Evolutionary conservation across 768 basidiomycete genomes (phyloP).

Genomic region (Boletus edulis): DNA sequence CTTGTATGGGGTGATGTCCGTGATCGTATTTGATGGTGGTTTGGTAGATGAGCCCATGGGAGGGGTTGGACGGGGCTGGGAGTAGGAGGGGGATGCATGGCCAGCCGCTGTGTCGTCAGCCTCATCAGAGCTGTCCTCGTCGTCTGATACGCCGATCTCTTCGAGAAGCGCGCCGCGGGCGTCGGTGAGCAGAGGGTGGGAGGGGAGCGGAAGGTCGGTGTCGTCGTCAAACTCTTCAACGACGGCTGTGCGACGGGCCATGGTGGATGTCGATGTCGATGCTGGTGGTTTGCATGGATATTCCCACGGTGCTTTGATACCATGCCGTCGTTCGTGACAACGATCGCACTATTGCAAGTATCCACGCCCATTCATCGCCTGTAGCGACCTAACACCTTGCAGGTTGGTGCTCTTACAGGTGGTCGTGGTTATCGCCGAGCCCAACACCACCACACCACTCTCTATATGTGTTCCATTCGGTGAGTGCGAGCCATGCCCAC

Average conservation of each 20-base stretch:
- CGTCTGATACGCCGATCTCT: slow-evolving; percentile 59
- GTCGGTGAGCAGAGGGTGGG: slow-evolving; percentile 60
- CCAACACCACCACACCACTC: slow-evolving; percentile 7
- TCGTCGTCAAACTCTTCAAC: slow-evolving; percentile 92
- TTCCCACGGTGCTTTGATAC: slow-evolving; percentile 29
- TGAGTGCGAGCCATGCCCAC: slow-evolving; percentile 61
- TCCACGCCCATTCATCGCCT: background rate
- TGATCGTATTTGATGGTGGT: slow-evolving; percentile 41
- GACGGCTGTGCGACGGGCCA: slow-evolving; percentile 70
- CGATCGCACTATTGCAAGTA: slow-evolving; percentile 13
- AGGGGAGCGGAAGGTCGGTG: slow-evolving; percentile 83
- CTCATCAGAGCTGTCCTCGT: slow-evolving; percentile 40
- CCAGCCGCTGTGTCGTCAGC: slow-evolving; percentile 39
- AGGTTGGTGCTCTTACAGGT: slow-evolving; percentile 16
- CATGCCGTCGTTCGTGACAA: slow-evolving; percentile 3
- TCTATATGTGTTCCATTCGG: slow-evolving; percentile 54
- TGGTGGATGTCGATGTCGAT: slow-evolving; percentile 29
- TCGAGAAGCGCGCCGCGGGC: slow-evolving; percentile 74
- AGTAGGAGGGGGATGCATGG: slow-evolving; percentile 51
- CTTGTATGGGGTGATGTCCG: slow-evolving; percentile 83
- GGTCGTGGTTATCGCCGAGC: slow-evolving; percentile 2
- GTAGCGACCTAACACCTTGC: background rate
- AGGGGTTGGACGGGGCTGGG: slow-evolving; percentile 21
- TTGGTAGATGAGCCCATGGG: slow-evolving; percentile 19
- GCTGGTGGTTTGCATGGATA: background rate